These are phyloP conservation scores for Cryptosporidium tyzzeri DNA, from an alignment of 169 alveolate species.

Conservation along the genomic window DNA sequence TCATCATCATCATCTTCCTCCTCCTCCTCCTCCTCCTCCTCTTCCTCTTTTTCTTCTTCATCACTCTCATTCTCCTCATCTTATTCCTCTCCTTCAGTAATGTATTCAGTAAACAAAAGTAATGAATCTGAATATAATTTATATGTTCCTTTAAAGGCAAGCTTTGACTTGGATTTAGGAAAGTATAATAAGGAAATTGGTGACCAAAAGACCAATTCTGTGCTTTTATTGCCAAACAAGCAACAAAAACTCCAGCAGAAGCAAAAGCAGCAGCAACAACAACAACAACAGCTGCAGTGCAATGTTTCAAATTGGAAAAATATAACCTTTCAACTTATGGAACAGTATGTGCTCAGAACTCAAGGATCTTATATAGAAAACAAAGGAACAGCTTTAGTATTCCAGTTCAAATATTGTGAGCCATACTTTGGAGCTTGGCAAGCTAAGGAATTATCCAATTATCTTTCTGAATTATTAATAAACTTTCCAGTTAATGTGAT, in stretches of 20 bases:
- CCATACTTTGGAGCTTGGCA: conserved; percentile 89
- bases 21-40: neutral
- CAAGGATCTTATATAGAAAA: conserved; percentile 90
- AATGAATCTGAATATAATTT: neutral
- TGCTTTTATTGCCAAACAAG: neutral
- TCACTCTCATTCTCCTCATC: neutral
- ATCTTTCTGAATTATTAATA: conserved; percentile 56
- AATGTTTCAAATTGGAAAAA: conserved; percentile 80
- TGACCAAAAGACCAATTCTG: neutral
- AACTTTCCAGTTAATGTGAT: conserved; percentile 81
- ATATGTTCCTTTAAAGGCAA: neutral
- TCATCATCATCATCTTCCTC: neutral
- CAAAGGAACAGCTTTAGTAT: conserved; percentile 85
- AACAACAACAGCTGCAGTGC: neutral
- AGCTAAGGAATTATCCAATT: conserved; percentile 84
- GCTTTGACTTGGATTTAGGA: neutral
- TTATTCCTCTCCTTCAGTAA: neutral
- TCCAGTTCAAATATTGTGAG: conserved; percentile 88
- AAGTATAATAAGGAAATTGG: neutral
- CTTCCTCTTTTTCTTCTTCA: neutral
- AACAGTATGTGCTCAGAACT: conserved; percentile 84
- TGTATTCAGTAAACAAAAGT: neutral
- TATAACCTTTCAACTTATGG: conserved; percentile 81
- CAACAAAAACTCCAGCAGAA: neutral
- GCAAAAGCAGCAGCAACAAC: neutral